These are phyloP conservation scores for Chlamydomonas incerta DNA, from an alignment of 139 green algal genomes.

Conservation along the genomic window DNA sequence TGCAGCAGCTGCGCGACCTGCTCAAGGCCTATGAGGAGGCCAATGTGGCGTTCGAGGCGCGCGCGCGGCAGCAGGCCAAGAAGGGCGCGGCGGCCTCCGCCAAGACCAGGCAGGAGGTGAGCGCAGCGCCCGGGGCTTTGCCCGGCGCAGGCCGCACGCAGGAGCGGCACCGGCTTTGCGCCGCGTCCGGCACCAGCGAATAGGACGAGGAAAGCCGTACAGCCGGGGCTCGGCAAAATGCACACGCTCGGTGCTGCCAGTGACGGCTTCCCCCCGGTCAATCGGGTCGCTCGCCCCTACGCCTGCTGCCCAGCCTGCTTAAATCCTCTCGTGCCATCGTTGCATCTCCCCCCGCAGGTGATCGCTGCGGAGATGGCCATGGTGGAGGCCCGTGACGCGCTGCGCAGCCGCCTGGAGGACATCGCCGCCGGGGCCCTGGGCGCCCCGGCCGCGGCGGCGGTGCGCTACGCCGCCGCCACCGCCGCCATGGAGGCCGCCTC, in stretches of 20 bases:
- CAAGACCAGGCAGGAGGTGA: not conserved
- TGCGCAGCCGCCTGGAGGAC: not conserved
- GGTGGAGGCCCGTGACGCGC: constrained; percentile 1
- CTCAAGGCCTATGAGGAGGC: not conserved
- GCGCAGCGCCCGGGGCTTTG: not conserved
- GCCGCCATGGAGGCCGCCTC: no score
- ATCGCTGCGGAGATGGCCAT: not conserved
- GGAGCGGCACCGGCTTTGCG: not conserved
- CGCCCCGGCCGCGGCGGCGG: not conserved
- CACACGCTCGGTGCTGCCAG: no score
- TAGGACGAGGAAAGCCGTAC: no score
- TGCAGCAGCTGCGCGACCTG: constrained; percentile 16
- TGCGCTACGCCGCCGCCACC: no score
- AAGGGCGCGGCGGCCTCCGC: not conserved
- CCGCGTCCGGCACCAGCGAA: no score
- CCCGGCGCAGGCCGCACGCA: not conserved
- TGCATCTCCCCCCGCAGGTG: no score
- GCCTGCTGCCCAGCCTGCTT: no score
- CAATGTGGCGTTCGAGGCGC: not conserved
- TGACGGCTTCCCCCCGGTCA: no score
- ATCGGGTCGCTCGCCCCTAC: no score
- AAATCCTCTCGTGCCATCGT: no score
- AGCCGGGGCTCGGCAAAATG: no score
- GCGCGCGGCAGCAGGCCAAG: not conserved
- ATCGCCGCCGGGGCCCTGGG: not conserved